phyloP scores from a whole-genome alignment of 208 protist genomes.

The Leishmania lainsoni region DNA sequence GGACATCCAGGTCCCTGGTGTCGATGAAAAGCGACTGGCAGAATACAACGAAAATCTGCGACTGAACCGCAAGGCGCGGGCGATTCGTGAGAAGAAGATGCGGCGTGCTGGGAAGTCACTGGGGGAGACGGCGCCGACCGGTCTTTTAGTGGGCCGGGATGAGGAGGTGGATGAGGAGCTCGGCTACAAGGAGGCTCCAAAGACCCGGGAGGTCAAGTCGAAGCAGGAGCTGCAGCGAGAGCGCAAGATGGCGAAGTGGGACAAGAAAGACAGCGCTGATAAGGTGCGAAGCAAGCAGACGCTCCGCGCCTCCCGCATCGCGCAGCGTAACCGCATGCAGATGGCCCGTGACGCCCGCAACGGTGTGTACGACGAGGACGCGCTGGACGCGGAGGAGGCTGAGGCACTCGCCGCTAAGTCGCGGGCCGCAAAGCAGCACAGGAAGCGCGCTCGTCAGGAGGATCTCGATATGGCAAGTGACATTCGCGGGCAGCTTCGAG shows the following conservation, averaged over 20 bases:
- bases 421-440: slow-evolving; percentile 24
- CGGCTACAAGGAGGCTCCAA: slow-evolving; percentile 79
- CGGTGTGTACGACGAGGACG: slow-evolving; percentile 58
- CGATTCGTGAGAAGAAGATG: slow-evolving; percentile 89
- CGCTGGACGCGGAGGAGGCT: slow-evolving; percentile 48
- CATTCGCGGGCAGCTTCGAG: slow-evolving; percentile 42
- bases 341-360: slow-evolving; percentile 39
- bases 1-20: slow-evolving; percentile 84
- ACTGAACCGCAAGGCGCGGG: slow-evolving; percentile 72
- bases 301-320: slow-evolving; percentile 75
- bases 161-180: slow-evolving; percentile 89
- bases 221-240: slow-evolving; percentile 71
- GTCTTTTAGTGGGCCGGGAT: slow-evolving; percentile 43
- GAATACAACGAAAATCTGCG: slow-evolving; percentile 88
- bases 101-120: slow-evolving; percentile 63
- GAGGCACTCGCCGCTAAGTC: slow-evolving; percentile 31
- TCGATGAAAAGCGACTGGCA: slow-evolving; percentile 77
- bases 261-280: slow-evolving; percentile 88
- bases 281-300: slow-evolving; percentile 90
- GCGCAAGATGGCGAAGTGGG: slow-evolving; percentile 87
- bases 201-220: slow-evolving; percentile 71
- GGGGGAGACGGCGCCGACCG: slow-evolving; percentile 29
- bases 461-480: slow-evolving; percentile 46
- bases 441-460: slow-evolving; percentile 42
- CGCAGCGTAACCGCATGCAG: slow-evolving; percentile 57